Evolutionary conservation across 805 yeast species (phyloP), one percentile per base, ranked within the genome.

Genomic region (Cyberlindnera euphorbiae): DNA sequence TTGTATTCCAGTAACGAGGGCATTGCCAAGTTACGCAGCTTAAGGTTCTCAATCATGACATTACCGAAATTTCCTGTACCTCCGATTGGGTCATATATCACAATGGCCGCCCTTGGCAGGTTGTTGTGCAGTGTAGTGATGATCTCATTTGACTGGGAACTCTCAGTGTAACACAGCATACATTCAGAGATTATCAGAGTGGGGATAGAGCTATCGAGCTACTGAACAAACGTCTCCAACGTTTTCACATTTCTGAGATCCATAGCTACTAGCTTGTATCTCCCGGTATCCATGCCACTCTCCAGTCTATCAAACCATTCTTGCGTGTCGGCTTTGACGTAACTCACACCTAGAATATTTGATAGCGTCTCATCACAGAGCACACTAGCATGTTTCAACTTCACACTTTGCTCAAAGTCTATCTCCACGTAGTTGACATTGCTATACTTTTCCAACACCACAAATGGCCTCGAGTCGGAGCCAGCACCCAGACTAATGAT

Each of bases 401-500:
- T 61, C 2, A 62, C 59, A 1, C 76, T 63, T 29, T 68, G 72
- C 2, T 63, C 54, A 39, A 69, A 77, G 50, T 77, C 83, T 18
- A 77, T 48, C 45, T 77, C 83, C 16, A 69, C 47, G 44, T 66
- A 72, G 7, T 45, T 53, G 18, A 70, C 35, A 5, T 53, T 40
- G n/a, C 39, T 34, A 15, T 52, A 29, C 7, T 51, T 25, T 12
- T 18, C 13, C 26, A 75, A 49, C 7, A 68, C 44, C 7, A 58
- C 59, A 39, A 73, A 65, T 28, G 63, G 60, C 43, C 82, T 56
- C 6, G 81, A 71, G 32, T 85, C 89, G 0, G 86, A 67, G 2
- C 82, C 83, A 27, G 84, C 77, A 32, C 85, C 86, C 53, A 81
- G 71, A 35, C 78, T 79, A 3, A 82, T 56, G 6, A 75, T 75